phyloP scores from a whole-genome alignment of 768 basidiomycete species.

The Mycena galopus region DNA sequence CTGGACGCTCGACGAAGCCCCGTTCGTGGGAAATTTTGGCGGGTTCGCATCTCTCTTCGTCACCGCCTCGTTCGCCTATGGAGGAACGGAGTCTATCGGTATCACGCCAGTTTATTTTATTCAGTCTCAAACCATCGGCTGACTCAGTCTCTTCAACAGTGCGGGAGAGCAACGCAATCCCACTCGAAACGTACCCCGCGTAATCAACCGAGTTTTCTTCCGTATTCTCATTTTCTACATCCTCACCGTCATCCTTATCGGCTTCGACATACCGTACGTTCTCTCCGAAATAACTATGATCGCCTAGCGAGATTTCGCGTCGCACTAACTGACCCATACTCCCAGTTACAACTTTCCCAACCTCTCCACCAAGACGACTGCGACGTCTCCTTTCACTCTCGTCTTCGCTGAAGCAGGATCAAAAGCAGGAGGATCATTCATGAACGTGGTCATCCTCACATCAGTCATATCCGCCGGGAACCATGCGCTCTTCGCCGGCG shows the following conservation, averaged over 20 bases:
- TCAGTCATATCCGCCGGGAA: too few species aligned
- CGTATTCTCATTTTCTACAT: slow-evolving; percentile 88
- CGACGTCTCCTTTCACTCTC: slow-evolving; percentile 91
- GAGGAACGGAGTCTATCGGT: slow-evolving; percentile 91
- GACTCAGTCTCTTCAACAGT: slow-evolving; percentile 4
- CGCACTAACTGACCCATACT: not conserved
- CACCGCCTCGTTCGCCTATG: slow-evolving; percentile 88
- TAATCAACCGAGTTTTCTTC: slow-evolving; percentile 80
- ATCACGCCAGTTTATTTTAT: slow-evolving; percentile 63
- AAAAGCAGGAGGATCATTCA: slow-evolving; percentile 77
- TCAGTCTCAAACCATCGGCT: not conserved
- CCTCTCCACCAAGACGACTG: slow-evolving; percentile 74
- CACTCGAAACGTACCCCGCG: too few species aligned
- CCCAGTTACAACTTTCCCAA: slow-evolving; percentile 82
- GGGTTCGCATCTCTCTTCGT: slow-evolving; percentile 87
- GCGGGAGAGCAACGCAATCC: slow-evolving; percentile 90
- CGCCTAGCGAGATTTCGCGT: too few species aligned
- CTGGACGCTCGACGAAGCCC: slow-evolving; percentile 84
- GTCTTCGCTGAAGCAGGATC: slow-evolving; percentile 85
- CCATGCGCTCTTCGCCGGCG: too few species aligned
- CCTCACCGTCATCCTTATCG: slow-evolving; percentile 78
- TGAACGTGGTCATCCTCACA: slow-evolving; percentile 88
- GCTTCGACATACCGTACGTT: too few species aligned
- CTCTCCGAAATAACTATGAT: too few species aligned
- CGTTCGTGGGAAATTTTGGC: slow-evolving; percentile 87